Percentiles rank a stretch among this genome's conserved stretches.
phyloP scores from a whole-genome alignment of 257 asterid genomes.

The Asclepias syriaca region DNA sequence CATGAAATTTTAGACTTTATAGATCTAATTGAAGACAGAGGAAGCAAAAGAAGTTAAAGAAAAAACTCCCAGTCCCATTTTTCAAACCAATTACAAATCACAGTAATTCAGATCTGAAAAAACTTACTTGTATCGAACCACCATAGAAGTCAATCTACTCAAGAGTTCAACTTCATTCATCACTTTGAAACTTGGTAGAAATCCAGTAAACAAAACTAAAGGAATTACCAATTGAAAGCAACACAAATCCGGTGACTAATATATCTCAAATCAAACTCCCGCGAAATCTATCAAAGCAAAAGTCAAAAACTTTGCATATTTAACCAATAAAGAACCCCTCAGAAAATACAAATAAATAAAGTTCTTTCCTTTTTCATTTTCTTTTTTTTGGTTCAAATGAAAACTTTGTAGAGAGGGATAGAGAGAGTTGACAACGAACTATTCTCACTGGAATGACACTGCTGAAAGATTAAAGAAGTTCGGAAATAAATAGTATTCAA shows the following conservation, averaged over 20 bases:
- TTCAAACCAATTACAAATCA: conserved; percentile 19
- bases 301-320: conserved; percentile 4
- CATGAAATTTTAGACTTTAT: conserved; percentile 1
- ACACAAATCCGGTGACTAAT: conserved; percentile 11
- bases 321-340: neutral
- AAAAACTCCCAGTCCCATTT: conserved; percentile 8
- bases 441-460: conserved; percentile 1
- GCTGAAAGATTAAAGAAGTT: neutral
- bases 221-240: conserved; percentile 10
- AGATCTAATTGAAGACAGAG: conserved; percentile 40
- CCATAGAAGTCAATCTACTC: neutral
- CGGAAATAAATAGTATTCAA: neutral
- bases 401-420: conserved; percentile 9
- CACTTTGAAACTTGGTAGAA: conserved; percentile 20
- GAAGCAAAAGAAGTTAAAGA: conserved; percentile 6
- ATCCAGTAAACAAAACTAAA: conserved; percentile 12
- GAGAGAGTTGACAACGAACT: conserved; percentile 10
- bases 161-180: conserved; percentile 24
- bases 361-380: neutral
- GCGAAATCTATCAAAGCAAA: conserved; percentile 17
- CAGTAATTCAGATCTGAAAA: conserved; percentile 54
- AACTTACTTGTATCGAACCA: conserved; percentile 44
- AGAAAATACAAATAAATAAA: conserved; percentile 9
- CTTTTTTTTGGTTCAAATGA: neutral
- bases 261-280: conserved; percentile 20